Base-by-base conservation (phyloP, 305 asterid genomes). In the Vinca major region DNA sequence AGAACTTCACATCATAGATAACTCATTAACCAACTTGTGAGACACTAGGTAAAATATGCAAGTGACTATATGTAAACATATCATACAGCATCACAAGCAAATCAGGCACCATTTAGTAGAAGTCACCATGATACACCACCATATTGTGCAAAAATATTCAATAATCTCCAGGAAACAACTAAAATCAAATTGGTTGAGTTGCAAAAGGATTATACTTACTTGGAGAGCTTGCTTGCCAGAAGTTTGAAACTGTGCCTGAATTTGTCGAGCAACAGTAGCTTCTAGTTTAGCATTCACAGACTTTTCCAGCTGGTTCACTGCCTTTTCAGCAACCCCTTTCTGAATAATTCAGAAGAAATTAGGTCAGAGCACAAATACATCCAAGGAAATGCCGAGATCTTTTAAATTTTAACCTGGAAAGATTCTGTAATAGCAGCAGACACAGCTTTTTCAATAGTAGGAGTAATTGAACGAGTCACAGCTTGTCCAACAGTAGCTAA, bases 201-300 rank as follows among this genome's bases (percentile, higher is more conserved):
- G 57, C 6, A 43, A 11, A 51, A 64, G 20, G 33, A 47, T 26
- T 17, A 4, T 58, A 57, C 76, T 47, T 77, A 89, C 98, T 92
- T 92, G 96, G 76, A 92, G 95, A 65, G 88, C 92, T 82, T 88
- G 98, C 82, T 82, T 92, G 80, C 98, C 98, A 78, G 96, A 84
- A 72, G 95, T 86, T 80, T 85, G 96, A 78, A 92, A 89, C 60
- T 92, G 98, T 65, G 81, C 80, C 78, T 89, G 96, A 77, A 89
- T 86, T 74, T 89, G 98, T 74, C 91, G 84, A 52, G 91, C 85
- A 79, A 92, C 91, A 11, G 86, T 69, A 60, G 90, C 79, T 80
- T 91, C 98, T 65, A 91, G 94, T 82, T 89, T 91, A 72, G 91
- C 72, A 73, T 71, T 86, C 68, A 91, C 86, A 17, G 95, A 82